Base-by-base conservation (phyloP, 2,329 filamentous ascomycete genomes). In the Thielaviopsis euricoi region DNA sequence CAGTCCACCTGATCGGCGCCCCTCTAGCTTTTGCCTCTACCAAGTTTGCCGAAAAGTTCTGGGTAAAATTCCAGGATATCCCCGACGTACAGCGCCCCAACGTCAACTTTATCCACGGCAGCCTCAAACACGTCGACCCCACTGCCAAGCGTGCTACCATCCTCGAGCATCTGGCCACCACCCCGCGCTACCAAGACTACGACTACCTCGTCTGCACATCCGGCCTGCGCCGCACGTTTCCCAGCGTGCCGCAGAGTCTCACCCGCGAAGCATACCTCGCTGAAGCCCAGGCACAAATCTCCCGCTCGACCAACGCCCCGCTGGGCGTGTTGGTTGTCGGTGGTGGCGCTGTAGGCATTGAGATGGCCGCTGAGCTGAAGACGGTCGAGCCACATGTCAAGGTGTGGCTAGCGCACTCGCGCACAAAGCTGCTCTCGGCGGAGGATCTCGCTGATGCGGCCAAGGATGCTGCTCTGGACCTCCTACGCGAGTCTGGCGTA, bases 351-450 rank as follows among this genome's bases (percentile, higher is more conserved):
- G 87, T 90, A 1, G 87, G 87, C 9, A 82, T 90, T 57, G 87
- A 91, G 67, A 89, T 91, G 76, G 86, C 87, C 0, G 81, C 85
- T 1, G 87, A 93, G 70, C 73, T 90, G 57, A 90, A 89, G 69
- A 68, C 79, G 52, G 72, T 82, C 23, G 76, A 83, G 61, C 86
- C 87, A 0, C 65, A 77, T 12, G 71, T 81, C 57, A 77, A 77
- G 48, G 82, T 91, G n/a, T 86, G 81, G 0, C 76, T 93, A 1
- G 79, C 88, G 4, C 87, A 91, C 67, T 89, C 86, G 3, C 76
- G 85, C 21, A 73, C 77, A 25, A 79, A 79, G 64, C 77, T 91
- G 1, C 74, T 91, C 7, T 89, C 85, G 0, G 80, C 84, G 0
- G 87, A 93, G 70, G 80, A 79, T 2, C 74, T 93, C 1, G 82